Conservation (phyloP, 345 rosid genomes). For the Lumnitzera racemosa region DNA sequence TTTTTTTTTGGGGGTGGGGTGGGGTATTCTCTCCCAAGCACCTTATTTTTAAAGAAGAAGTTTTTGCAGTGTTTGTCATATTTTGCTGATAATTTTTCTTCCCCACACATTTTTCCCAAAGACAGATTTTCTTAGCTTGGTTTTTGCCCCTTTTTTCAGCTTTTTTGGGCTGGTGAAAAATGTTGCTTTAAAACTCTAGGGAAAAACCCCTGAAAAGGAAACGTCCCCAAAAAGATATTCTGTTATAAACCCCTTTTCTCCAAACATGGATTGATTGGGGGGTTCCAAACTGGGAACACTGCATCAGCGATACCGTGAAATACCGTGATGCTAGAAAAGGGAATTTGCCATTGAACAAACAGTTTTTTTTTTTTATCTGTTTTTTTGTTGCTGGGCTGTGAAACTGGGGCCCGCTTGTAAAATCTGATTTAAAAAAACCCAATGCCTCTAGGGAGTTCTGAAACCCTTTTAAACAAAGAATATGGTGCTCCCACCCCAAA, state of each 20-base stretch:
- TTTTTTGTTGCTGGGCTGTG: not conserved
- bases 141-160: slow-evolving; percentile 35
- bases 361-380: not conserved
- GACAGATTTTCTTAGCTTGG: no score
- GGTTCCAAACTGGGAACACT: slow-evolving; percentile 98
- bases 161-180: slow-evolving; percentile 92
- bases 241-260: slow-evolving; percentile 92
- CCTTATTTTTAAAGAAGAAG: not conserved
- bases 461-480: no score
- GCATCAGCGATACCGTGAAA: slow-evolving; percentile 82
- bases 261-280: slow-evolving; percentile 94
- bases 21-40: no score
- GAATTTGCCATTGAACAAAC: slow-evolving; percentile 12
- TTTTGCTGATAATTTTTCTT: not conserved
- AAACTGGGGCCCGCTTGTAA: no score
- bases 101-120: not conserved
- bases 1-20: no score
- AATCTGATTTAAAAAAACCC: no score
- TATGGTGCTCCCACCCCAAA: no score
- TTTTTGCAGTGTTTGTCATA: not conserved
- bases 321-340: slow-evolving; percentile 95
- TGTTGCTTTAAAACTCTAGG: slow-evolving; percentile 79
- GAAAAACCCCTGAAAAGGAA: slow-evolving; percentile 88
- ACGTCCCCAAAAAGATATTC: slow-evolving; percentile 74
- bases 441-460: no score